phyloP scores from a whole-genome alignment of 2,329 filamentous ascomycete genomes.

The Pyricularia sp. region DNA sequence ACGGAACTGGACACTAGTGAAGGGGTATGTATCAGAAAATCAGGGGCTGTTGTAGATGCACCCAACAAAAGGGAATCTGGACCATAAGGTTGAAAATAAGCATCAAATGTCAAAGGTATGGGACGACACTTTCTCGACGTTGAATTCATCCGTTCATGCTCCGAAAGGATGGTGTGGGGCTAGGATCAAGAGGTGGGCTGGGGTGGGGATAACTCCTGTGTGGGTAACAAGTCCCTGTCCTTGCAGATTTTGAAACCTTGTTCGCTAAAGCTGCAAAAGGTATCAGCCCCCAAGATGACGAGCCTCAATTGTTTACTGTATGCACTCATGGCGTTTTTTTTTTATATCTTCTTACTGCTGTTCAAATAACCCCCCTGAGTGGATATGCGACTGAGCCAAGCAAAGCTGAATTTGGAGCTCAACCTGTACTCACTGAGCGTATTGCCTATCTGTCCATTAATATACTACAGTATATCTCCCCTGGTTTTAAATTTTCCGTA shows the following conservation, averaged over 20 bases:
- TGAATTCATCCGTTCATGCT: not conserved
- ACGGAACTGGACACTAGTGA: not conserved
- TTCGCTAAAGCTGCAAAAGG: not conserved
- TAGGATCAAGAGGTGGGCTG: not conserved
- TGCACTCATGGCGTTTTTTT: not conserved
- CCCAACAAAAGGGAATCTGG: not conserved
- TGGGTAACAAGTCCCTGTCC: not conserved
- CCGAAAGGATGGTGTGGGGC: not conserved
- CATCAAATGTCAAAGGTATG: not conserved
- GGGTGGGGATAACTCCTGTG: not conserved
- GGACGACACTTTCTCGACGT: not conserved
- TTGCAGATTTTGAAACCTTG: not conserved
- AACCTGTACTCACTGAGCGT: too few relatives aligned
- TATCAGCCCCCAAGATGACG: not conserved
- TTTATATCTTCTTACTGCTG: too few relatives aligned
- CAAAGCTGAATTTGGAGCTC: not conserved
- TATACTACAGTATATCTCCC: too few relatives aligned
- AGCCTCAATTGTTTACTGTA: not conserved
- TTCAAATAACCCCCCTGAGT: not conserved
- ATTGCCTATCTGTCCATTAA: too few relatives aligned
- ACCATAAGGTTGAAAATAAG: slow-evolving; percentile 1
- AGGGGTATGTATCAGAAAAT: not conserved
- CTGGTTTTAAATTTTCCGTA: too few relatives aligned
- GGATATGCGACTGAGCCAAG: not conserved
- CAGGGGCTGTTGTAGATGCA: not conserved